Evolutionary conservation across 192 early-diverging fungal species (phyloP).

Genomic region (Coemansia sp.): DNA sequence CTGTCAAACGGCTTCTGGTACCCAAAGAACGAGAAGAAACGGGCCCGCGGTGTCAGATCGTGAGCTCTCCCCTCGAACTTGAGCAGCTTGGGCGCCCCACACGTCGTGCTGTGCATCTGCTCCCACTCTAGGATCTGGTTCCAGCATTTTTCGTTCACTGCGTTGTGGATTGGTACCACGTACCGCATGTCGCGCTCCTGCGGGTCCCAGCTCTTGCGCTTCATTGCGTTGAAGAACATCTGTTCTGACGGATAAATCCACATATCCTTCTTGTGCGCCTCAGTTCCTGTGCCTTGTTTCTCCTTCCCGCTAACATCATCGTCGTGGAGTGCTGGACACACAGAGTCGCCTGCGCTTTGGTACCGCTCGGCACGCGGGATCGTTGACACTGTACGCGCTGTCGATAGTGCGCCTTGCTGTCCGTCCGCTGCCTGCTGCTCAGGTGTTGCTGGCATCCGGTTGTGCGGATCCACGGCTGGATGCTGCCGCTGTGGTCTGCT

Average conservation of each 20-base stretch:
- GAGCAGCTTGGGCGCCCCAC: conserved; percentile 41
- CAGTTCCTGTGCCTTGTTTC: conserved; percentile 9
- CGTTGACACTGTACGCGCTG: conserved; percentile 68
- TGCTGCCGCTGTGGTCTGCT: conserved; percentile 2
- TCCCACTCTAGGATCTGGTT: conserved; percentile 86
- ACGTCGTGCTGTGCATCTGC: conserved; percentile 26
- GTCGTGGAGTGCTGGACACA: conserved; percentile 29
- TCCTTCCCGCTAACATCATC: conserved; percentile 12
- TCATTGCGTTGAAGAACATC: conserved; percentile 97
- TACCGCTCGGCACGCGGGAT: conserved; percentile 71
- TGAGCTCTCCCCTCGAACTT: conserved; percentile 50
- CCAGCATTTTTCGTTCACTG: conserved; percentile 92
- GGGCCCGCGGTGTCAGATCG: conserved; percentile 39
- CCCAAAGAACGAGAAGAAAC: conserved; percentile 37
- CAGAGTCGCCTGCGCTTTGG: conserved; percentile 49
- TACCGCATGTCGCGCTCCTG: conserved; percentile 81
- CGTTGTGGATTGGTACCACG: conserved; percentile 92
- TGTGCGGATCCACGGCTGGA: conserved; percentile 56
- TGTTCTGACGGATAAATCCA: conserved; percentile 95
- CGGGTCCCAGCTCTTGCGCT: conserved; percentile 86
- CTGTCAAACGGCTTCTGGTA: conserved; percentile 87
- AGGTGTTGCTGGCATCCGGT: conserved; percentile 65
- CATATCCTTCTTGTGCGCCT: conserved; percentile 16
- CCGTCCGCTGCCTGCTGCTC: conserved; percentile 49
- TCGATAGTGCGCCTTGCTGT: conserved; percentile 57